Percentiles rank a stretch among this genome's conserved stretches.
Evolutionary conservation across 805 yeast genomes (phyloP).

Genomic region (Candida piceae): DNA sequence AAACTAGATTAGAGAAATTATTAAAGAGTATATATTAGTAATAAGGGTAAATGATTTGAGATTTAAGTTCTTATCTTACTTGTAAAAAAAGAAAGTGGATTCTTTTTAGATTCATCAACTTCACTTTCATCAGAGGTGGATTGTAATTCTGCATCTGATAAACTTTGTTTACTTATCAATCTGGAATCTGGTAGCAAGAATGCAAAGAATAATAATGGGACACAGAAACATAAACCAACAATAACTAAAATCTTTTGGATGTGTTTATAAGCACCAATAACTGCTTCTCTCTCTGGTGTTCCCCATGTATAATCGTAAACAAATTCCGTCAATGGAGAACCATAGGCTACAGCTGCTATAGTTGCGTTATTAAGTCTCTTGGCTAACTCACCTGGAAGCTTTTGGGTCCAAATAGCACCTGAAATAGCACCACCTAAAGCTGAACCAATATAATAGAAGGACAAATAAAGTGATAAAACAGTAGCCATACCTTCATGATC

Average conservation of each 20-base stretch:
- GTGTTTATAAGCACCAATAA: constrained; percentile 53
- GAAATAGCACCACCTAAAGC: constrained; percentile 61
- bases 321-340: constrained; percentile 48
- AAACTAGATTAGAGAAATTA: no score
- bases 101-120: background rate
- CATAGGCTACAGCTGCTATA: constrained; percentile 44
- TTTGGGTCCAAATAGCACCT: constrained; percentile 69
- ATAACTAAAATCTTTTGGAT: constrained; percentile 55
- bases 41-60: no score
- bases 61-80: no score
- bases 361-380: constrained; percentile 34
- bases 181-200: constrained; percentile 45
- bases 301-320: constrained; percentile 48
- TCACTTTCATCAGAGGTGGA: background rate
- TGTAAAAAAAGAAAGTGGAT: background rate
- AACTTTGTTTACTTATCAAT: constrained; percentile 15
- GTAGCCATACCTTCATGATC: constrained; percentile 64
- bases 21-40: no score
- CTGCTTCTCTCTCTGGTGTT: constrained; percentile 51
- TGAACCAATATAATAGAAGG: constrained; percentile 57
- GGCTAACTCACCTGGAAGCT: constrained; percentile 41
- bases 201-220: constrained; percentile 44
- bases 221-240: constrained; percentile 50
- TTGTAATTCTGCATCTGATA: constrained; percentile 10
- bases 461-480: constrained; percentile 50